Evolutionary conservation across 2,329 filamentous ascomycete genomes (phyloP).

Genomic region (Stachybotrys elegans): DNA sequence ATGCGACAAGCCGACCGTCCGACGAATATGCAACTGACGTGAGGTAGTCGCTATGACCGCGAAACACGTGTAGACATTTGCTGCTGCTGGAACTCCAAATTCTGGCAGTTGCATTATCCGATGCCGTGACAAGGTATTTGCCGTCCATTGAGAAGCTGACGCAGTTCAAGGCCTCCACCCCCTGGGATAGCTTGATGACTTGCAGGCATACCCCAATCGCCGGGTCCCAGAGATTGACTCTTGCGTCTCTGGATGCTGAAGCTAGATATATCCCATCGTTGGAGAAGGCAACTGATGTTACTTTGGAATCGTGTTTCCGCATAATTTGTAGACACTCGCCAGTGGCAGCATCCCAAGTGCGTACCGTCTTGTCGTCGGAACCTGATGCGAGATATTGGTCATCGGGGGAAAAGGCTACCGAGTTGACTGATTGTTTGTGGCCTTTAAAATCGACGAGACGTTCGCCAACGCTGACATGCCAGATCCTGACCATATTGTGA

Average conservation of each 20-base stretch:
- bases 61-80: no score
- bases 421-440: not conserved
- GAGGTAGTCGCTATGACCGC: no score
- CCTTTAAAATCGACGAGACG: not conserved
- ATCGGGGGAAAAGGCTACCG: not conserved
- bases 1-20: no score
- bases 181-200: not conserved
- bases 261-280: not conserved
- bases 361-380: not conserved
- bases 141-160: not conserved
- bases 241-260: not conserved
- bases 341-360: not conserved
- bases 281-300: not conserved
- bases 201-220: not conserved
- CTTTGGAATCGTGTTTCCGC: no score
- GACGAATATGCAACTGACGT: no score
- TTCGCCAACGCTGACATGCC: constrained; percentile 1
- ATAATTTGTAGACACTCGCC: not conserved
- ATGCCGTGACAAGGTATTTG: not conserved
- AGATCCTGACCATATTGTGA: constrained; percentile 4
- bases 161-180: not conserved
- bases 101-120: not conserved
- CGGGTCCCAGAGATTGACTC: not conserved
- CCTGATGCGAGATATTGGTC: not conserved
- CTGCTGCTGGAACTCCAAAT: no score